Base-by-base conservation (phyloP, 129 eudicot species). In the Tagetes patula region DNA sequence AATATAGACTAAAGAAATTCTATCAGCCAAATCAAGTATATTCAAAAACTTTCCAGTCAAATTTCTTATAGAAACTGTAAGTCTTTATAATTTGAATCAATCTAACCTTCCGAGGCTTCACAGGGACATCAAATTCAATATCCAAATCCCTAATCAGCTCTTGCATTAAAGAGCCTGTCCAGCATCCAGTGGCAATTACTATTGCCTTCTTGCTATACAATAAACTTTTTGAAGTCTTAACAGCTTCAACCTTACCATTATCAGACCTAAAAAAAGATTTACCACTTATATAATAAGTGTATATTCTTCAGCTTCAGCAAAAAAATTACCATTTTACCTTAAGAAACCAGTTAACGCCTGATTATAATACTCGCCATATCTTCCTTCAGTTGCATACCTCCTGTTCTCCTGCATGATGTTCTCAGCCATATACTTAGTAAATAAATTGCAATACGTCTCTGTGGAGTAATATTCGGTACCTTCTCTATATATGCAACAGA, bases 51-150 rank as follows among this genome's bases (percentile, higher is more conserved):
- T 70, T n/a, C 5, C 12, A 39, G 65, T 40, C 14, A 65, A 37
- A 27, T 46, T 47, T 31, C 13, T 1, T 7, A 36, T 5, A 48
- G 7, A 76, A 56, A 0, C 0, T 36, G 27, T 6, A 59, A 10
- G 14, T 33, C 65, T 10, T 59, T 10, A 33, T 5, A 39, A 32
- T 13, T 38, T 32, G 45, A 42, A 47, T 68, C 37, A 62, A 73
- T 38, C 69, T 69, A 47, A 94, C 99, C 99, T 95, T 95, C 65
- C 99, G 85, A 69, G 99, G 99, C 82, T 90, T 87, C 47, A 95
- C 87, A 34, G 97, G 97, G 64, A 95, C 50, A 74, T 85, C 70
- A 37, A 86, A 43, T 70, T 80, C 69, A 77, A 83, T 70, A 68
- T 79, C 80, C 0, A 81, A 62, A 40, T 85, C 76, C 69, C 67